A percentile compares a stretch with the other conserved stretches of the same genome.
phyloP scores from a whole-genome alignment of 2,329 filamentous ascomycete genomes.

The Verticillium klebahnii region DNA sequence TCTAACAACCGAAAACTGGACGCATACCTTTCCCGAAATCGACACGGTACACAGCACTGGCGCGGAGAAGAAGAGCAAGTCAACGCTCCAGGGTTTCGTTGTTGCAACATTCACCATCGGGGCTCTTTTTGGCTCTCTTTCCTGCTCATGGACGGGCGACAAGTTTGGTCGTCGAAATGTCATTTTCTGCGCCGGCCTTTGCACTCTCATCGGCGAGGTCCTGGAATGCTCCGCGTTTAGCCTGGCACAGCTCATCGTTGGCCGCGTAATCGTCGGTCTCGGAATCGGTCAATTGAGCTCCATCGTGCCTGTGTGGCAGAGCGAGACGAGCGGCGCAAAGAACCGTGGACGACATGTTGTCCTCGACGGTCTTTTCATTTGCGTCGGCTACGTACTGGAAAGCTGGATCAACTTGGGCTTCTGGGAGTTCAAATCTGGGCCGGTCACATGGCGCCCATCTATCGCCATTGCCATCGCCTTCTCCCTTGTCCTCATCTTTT shows the following conservation, averaged over 20 bases:
- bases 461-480: conserved; percentile 28
- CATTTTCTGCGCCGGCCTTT: conserved; percentile 41
- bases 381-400: conserved; percentile 26
- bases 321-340: conserved; percentile 30
- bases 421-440: conserved; percentile 22
- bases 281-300: conserved; percentile 34
- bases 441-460: conserved; percentile 26
- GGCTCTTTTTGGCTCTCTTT: conserved; percentile 28
- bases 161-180: conserved; percentile 44
- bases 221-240: conserved; percentile 41
- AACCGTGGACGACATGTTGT: conserved; percentile 38
- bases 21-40: conserved; percentile 31
- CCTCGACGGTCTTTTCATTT: conserved; percentile 20
- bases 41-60: conserved; percentile 29
- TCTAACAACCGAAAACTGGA: conserved; percentile 26
- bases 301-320: conserved; percentile 35
- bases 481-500: conserved; percentile 24
- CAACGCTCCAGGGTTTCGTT: conserved; percentile 31
- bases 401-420: conserved; percentile 43
- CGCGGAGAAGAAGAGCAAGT: conserved; percentile 22
- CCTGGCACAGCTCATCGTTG: conserved; percentile 44
- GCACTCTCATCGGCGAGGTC: conserved; percentile 44
- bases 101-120: conserved; percentile 32
- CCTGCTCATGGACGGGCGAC: conserved; percentile 35
- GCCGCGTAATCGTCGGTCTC: conserved; percentile 45